Evolutionary conservation across 768 basidiomycete species (phyloP), one percentile per base, ranked within the genome.

Genomic region (Kwoniella botswanensis): DNA sequence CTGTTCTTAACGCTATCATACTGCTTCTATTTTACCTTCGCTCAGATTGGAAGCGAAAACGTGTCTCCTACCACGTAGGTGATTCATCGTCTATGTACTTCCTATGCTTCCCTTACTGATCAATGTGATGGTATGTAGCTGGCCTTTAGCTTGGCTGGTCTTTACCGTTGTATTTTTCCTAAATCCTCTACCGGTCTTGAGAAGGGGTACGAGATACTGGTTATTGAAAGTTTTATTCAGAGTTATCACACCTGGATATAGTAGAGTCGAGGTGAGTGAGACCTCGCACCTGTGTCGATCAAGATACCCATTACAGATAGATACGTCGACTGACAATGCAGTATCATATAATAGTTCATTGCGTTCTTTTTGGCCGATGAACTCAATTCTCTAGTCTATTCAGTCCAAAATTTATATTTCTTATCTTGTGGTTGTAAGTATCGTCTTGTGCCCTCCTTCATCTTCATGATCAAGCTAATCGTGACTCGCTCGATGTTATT

Each of bases 1-100:
- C 83, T 96, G n/a, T 86, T 94, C 35, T 86, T 88, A 26, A 86
- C 89, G 0, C 87, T 98, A 5, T 89, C 87, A 63, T 91, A 91
- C 71, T 89, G 91, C 35, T 94, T 94, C 81, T 94, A 90, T 90
- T 86, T 97, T 54, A 92, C 94, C 0, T 92, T 95, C 79, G 79
- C 87, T 55, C 86, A 86, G 22, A 85, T 93, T 22, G 91, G 90
- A 15, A 71, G 83, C 24, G 80, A 86, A 0, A 75, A 83, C n/a
- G 80, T 91, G 15, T 84, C 86, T 2, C 92, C 96, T 0, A 89
- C 89, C 4, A 82, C 89, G 1, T 98, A 43, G 74, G 82, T 26
- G 2, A 26, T 26, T 26, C 2, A 26, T 26, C 26, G 26, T 26
- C 26, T 26, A 26, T 26, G 26, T 26, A 26, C 26, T 26, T 26